phyloP scores from a whole-genome alignment of 2,329 filamentous ascomycete species.

The Phialophora tarda region DNA sequence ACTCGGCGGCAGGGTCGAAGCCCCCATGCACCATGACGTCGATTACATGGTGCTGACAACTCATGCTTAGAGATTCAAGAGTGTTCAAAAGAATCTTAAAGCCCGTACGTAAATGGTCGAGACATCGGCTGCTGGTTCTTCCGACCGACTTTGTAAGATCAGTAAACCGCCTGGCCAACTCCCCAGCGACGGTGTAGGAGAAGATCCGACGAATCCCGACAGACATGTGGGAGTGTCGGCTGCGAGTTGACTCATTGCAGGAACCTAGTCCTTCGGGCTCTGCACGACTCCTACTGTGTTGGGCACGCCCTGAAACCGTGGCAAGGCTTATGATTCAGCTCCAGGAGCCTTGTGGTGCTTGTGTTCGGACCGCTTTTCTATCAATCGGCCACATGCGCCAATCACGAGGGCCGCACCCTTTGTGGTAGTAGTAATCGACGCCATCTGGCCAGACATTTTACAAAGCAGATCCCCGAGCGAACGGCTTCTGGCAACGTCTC shows the following conservation, averaged over 20 bases:
- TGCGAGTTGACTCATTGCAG: slow-evolving; percentile 10
- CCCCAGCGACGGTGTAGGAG: neutral
- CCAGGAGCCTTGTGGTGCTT: slow-evolving; percentile 6
- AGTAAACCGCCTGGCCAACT: neutral
- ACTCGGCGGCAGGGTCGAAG: neutral
- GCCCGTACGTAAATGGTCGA: neutral
- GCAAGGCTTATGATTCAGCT: slow-evolving; percentile 2
- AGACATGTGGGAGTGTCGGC: neutral
- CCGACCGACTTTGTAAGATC: slow-evolving; percentile 1
- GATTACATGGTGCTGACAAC: slow-evolving; percentile 2
- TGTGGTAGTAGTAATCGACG: slow-evolving; percentile 15
- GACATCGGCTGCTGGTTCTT: neutral
- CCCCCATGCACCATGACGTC: slow-evolving; percentile 16
- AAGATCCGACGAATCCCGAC: neutral
- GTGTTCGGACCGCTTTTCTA: no score
- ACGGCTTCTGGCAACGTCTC: neutral
- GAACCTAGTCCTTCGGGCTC: neutral
- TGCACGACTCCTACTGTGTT: slow-evolving; percentile 5
- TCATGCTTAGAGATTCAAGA: neutral
- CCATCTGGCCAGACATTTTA: neutral
- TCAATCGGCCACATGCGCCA: neutral
- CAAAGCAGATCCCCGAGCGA: neutral
- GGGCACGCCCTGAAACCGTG: neutral
- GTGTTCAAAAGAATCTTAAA: neutral
- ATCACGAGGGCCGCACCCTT: neutral